Evolutionary conservation across 768 basidiomycete species (phyloP).

Genomic region (Pleurotus platypus): DNA sequence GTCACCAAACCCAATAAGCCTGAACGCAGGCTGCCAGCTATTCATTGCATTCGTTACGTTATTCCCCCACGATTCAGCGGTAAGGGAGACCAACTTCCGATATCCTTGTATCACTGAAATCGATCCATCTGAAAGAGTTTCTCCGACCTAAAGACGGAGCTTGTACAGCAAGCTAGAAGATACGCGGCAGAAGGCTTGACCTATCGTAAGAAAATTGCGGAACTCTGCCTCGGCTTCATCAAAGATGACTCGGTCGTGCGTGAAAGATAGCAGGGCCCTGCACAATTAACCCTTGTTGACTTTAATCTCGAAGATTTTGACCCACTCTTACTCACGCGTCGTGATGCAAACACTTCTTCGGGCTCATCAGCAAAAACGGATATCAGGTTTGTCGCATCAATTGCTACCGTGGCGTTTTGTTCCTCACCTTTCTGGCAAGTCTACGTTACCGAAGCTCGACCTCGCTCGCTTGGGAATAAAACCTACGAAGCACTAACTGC

Average conservation of each 20-base stretch:
- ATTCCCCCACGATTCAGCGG: slow-evolving; percentile 78
- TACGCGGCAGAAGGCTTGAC: slow-evolving; percentile 78
- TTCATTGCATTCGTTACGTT: slow-evolving; percentile 88
- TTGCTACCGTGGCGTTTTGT: slow-evolving; percentile 15
- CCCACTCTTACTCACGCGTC: slow-evolving; percentile 94
- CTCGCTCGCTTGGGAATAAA: slow-evolving; percentile 83
- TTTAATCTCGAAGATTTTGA: slow-evolving; percentile 67
- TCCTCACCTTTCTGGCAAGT: slow-evolving; percentile 40
- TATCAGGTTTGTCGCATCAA: slow-evolving; percentile 51
- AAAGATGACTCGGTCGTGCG: slow-evolving; percentile 88
- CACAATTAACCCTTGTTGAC: slow-evolving; percentile 9
- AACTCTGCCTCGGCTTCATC: slow-evolving; percentile 87
- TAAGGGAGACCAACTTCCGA: slow-evolving; percentile 33
- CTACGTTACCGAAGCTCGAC: slow-evolving; percentile 95
- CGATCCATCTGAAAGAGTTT: slow-evolving; percentile 56
- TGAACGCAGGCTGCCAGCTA: slow-evolving; percentile 87
- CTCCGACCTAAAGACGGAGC: slow-evolving; percentile 74
- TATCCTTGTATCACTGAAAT: slow-evolving; percentile 11
- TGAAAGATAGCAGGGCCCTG: slow-evolving; percentile 9
- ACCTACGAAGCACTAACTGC: slow-evolving; percentile 86
- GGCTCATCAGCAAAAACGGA: slow-evolving; percentile 88
- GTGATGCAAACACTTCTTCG: slow-evolving; percentile 90
- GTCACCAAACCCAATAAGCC: slow-evolving; percentile 76
- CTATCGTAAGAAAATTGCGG: slow-evolving; percentile 87
- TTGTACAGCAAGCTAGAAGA: slow-evolving; percentile 75